Evolutionary conservation across 441 rosid species (phyloP).

Genomic region (Erysimum cheiri): DNA sequence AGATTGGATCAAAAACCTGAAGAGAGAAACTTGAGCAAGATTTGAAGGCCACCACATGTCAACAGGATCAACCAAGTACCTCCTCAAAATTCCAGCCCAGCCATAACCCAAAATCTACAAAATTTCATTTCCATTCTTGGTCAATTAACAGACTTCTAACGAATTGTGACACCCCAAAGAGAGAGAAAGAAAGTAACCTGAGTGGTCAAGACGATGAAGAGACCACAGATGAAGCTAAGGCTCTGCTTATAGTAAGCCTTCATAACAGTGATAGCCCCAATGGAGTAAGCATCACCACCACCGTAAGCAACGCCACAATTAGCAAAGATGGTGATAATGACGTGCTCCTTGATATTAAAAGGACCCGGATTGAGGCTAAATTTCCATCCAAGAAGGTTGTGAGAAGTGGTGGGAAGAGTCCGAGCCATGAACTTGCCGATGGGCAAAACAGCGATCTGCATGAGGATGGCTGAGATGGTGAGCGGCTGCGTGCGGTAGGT

Average conservation of each 20-base stretch:
- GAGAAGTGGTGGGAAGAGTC: conserved; percentile 58
- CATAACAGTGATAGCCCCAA: conserved; percentile 96
- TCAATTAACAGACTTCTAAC: not conserved
- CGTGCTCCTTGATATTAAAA: conserved; percentile 94
- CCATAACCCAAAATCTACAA: conserved; percentile 87
- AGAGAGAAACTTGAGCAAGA: conserved; percentile 95
- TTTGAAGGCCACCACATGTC: conserved; percentile 99
- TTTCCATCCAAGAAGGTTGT: conserved; percentile 54
- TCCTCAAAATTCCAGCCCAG: conserved; percentile 97
- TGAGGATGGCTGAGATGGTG: conserved; percentile 88
- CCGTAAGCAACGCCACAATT: conserved; percentile 90
- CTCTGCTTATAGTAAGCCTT: conserved; percentile 90
- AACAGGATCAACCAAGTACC: conserved; percentile 88
- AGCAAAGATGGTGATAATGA: conserved; percentile 89
- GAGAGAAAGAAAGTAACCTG: conserved; percentile 59
- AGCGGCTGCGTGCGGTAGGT: conserved; percentile 96
- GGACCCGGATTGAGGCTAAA: conserved; percentile 88
- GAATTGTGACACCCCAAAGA: not conserved
- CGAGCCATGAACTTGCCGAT: conserved; percentile 91
- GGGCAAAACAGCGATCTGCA: conserved; percentile 90
- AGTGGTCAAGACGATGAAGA: conserved; percentile 86
- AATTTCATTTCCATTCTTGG: not conserved
- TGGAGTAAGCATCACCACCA: conserved; percentile 96
- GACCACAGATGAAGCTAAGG: conserved; percentile 71
- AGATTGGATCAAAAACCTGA: conserved; percentile 58